Conservation (phyloP, 208 protist genomes). For the Leishmania arabica region DNA sequence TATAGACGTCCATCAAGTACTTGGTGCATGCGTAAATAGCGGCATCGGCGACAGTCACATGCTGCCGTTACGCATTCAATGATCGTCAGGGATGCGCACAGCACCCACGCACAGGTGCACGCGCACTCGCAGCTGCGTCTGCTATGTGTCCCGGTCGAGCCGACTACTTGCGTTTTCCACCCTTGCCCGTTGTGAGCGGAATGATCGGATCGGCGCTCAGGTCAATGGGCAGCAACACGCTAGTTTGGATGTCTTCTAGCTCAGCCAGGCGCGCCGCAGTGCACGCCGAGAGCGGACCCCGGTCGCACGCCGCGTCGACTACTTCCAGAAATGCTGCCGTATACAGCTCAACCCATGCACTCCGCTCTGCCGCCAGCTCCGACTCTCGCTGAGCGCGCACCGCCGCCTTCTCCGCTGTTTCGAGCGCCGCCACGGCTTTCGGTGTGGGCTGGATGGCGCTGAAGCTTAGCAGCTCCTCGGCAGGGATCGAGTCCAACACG, state of each 20-base stretch:
- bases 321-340: conserved; percentile 26
- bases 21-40: not conserved
- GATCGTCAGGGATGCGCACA: not conserved
- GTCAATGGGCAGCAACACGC: conserved; percentile 61
- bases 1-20: not conserved
- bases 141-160: not conserved
- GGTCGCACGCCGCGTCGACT: conserved; percentile 52
- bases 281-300: conserved; percentile 64
- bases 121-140: not conserved
- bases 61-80: not conserved
- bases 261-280: conserved; percentile 42
- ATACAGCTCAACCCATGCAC: not conserved
- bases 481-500: conserved; percentile 2
- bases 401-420: conserved; percentile 12
- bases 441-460: conserved; percentile 3
- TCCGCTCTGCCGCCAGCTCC: conserved; percentile 13
- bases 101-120: not conserved
- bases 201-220: conserved; percentile 40
- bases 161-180: conserved; percentile 24
- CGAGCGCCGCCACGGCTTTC: conserved; percentile 6
- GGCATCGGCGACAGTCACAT: not conserved
- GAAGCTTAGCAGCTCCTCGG: conserved; percentile 22
- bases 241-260: conserved; percentile 50
- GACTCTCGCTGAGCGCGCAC: conserved; percentile 3
- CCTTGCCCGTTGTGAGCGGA: conserved; percentile 35